These are phyloP conservation scores for Cladosporium austrohemisphaericum DNA, from an alignment of 2,329 filamentous ascomycete genomes.

Conservation along the genomic window DNA sequence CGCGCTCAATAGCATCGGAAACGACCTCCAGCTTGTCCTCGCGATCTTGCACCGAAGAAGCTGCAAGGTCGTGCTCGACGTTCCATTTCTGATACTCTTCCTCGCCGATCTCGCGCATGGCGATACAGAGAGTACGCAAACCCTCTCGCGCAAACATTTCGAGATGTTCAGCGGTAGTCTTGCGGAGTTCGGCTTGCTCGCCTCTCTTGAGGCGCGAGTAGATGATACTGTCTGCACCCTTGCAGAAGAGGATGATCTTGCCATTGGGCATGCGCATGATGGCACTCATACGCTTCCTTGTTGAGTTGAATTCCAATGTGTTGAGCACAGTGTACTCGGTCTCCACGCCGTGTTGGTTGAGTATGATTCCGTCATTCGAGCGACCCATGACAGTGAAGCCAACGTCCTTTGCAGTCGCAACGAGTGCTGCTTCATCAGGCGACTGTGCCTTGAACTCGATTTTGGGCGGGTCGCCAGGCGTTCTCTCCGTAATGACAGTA, in stretches of 20 bases:
- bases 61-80: conserved; percentile 80
- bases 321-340: conserved; percentile 83
- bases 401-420: conserved; percentile 89
- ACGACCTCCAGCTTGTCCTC: conserved; percentile 91
- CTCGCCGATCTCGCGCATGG: conserved; percentile 74
- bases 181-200: conserved; percentile 79
- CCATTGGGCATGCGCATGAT: conserved; percentile 93
- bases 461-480: conserved; percentile 82
- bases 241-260: conserved; percentile 87
- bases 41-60: conserved; percentile 75
- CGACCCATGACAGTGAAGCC: conserved; percentile 88
- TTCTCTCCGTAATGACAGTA: conserved; percentile 86
- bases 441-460: conserved; percentile 97
- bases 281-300: conserved; percentile 94
- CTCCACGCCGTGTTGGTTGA: conserved; percentile 86
- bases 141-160: conserved; percentile 97
- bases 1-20: conserved; percentile 84
- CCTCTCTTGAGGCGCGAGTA: conserved; percentile 84
- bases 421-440: conserved; percentile 90
- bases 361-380: conserved; percentile 68
- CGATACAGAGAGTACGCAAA: conserved; percentile 89
- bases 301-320: conserved; percentile 96
- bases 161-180: conserved; percentile 83
- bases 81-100: conserved; percentile 83
- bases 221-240: conserved; percentile 95